These are phyloP conservation scores for Fusarium udum DNA, from an alignment of 2,329 filamentous ascomycete genomes.

Conservation along the genomic window DNA sequence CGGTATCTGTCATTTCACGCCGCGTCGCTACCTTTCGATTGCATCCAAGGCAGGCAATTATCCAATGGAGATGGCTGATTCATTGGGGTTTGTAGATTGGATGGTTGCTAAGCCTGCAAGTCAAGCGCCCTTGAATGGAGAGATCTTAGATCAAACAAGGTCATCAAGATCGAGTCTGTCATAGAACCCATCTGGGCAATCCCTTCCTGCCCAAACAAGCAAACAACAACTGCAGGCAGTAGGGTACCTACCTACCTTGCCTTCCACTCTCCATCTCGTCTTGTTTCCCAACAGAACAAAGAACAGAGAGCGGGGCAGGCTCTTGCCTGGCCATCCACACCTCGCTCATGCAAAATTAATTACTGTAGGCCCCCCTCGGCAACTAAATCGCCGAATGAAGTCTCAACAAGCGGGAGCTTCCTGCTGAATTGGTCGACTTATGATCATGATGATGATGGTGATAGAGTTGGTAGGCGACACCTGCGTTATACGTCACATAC, in stretches of 20 bases:
- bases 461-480: neutral
- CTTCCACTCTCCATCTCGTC: neutral
- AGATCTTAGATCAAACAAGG: conserved; percentile 20
- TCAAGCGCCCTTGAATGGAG: neutral
- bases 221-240: neutral
- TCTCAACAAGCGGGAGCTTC: neutral
- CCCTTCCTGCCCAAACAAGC: neutral
- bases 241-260: neutral
- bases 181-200: neutral
- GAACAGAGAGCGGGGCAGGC: conserved; percentile 1
- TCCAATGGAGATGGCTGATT: neutral
- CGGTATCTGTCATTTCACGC: neutral
- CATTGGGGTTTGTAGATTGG: neutral
- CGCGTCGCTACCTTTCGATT: neutral
- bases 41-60: neutral
- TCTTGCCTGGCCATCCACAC: conserved; percentile 1
- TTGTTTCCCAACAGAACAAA: neutral
- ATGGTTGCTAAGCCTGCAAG: neutral
- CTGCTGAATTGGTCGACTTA: neutral
- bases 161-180: conserved; percentile 12
- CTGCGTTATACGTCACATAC: neutral
- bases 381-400: neutral
- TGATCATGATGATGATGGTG: neutral
- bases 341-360: conserved; percentile 25
- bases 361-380: neutral